Percentiles rank a stretch among this genome's conserved stretches.
phyloP scores from a whole-genome alignment of 768 basidiomycete species.

The Nidularia pulvinata region DNA sequence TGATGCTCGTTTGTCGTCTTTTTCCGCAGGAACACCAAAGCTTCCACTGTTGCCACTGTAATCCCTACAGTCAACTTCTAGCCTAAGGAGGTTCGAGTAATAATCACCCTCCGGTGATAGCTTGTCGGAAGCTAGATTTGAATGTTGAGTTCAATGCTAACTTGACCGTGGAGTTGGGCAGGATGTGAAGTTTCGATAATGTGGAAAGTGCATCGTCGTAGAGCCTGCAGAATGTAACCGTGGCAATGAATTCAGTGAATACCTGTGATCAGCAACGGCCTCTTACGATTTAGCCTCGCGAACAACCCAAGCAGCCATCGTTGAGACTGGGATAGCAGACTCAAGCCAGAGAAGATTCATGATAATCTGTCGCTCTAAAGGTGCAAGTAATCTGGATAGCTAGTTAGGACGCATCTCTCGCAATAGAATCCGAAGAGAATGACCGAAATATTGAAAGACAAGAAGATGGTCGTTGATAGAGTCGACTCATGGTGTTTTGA shows the following conservation, averaged over 20 bases:
- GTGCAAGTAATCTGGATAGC: slow-evolving; percentile 61
- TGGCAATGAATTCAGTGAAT: slow-evolving; percentile 4
- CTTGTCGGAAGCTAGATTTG: slow-evolving; percentile 78
- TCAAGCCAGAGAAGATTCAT: slow-evolving; percentile 93
- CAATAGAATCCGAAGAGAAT: slow-evolving; percentile 13
- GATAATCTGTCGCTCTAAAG: slow-evolving; percentile 81
- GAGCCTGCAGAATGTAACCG: slow-evolving; percentile 39
- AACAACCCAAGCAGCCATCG: slow-evolving; percentile 77
- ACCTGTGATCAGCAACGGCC: too few relatives aligned
- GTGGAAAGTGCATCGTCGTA: slow-evolving; percentile 71
- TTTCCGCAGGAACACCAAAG: slow-evolving; percentile 79
- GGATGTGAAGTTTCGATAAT: slow-evolving; percentile 68
- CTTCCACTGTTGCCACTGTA: slow-evolving; percentile 73
- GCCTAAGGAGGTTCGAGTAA: too few relatives aligned
- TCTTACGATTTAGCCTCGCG: slow-evolving; percentile 71
- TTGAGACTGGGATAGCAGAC: slow-evolving; percentile 59
- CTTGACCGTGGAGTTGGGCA: slow-evolving; percentile 59
- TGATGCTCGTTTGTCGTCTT: slow-evolving; percentile 58
- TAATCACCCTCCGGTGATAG: slow-evolving; percentile 93
- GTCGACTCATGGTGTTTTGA: slow-evolving; percentile 70
- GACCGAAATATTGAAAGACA: slow-evolving; percentile 91
- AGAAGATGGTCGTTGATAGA: slow-evolving; percentile 86
- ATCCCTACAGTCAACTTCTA: slow-evolving; percentile 6
- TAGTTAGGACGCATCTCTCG: slow-evolving; percentile 14
- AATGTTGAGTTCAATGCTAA: slow-evolving; percentile 73